Evolutionary conservation across 2,329 filamentous ascomycete species (phyloP), one percentile per base, ranked within the genome.

Genomic region (Ophiognomonia clavigignenti-juglandacearum): DNA sequence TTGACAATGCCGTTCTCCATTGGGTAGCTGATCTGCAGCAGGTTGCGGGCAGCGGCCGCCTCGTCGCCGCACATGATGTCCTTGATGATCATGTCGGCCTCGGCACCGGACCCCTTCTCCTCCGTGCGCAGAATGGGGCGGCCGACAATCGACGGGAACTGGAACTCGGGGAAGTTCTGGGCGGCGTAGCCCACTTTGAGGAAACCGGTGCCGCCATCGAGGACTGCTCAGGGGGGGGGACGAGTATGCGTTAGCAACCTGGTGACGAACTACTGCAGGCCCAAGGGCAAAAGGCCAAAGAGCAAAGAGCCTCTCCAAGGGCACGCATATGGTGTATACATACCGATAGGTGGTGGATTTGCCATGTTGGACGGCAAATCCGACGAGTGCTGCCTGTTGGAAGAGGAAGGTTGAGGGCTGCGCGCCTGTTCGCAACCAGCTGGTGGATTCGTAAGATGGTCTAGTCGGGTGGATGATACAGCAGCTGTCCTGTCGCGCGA

Each of bases 1-100:
- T 96, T 97, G 57, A 98, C 90, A 61, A 98, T 97, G 61, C 93
- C 93, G 67, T 98, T 98, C 70, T 98, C 93, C 93, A 98, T 98
- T 59, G 93, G 93, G 67, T 98, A 98, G 69, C 86, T 95, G 64
- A 98, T 95, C 70, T 98, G 93, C 52, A 98, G 83, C 90, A 96
- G 96, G 53, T 88, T 96, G 62, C 93, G 84, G 56, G 93, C 92
- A 45, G 90, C 90, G 14, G 93, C 91, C 41, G 93, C 93, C 73
- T 98, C 92, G 72, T 98, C 93, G 66, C 93, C 93, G 72, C 92
- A 97, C 93, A 98, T 98, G 66, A 98, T 96, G 73, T 98, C 93
- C 79, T 96, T 97, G 70, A 82, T 86, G 69, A 80, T 84, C 74
- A 80, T 60, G 63, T 79, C 71, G 63, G 69, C 72, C 64, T 72